Conservation (phyloP, 345 rosid species). For the Trapa bicornis region DNA sequence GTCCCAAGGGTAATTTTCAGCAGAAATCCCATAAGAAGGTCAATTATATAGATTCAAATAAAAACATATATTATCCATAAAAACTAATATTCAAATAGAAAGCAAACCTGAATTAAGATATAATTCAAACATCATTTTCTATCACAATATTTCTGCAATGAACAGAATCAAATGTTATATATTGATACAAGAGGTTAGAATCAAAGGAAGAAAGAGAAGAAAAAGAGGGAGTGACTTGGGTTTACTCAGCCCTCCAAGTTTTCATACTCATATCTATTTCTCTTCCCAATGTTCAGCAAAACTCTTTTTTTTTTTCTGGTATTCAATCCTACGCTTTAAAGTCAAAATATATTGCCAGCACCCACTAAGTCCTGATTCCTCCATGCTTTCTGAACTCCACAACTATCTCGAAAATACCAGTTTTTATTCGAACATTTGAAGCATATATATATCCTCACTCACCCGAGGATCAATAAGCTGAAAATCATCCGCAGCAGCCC, state of each 20-base stretch:
- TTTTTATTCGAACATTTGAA: not conserved
- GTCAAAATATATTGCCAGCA: too few species aligned
- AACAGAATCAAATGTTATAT: not conserved
- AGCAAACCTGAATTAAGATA: not conserved
- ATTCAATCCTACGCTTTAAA: too few species aligned
- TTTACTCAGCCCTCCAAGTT: too few species aligned
- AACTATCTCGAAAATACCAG: too few species aligned
- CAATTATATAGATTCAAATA: not conserved
- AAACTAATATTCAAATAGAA: not conserved
- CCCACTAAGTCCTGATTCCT: too few species aligned
- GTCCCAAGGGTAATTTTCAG: not conserved
- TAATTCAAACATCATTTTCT: not conserved
- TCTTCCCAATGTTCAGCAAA: not conserved
- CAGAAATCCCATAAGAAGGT: not conserved
- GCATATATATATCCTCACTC: conserved; percentile 17
- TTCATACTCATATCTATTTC: not conserved
- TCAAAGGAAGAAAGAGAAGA: not conserved
- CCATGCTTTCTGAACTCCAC: too few species aligned
- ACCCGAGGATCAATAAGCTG: conserved; percentile 36
- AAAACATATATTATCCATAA: not conserved
- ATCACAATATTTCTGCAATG: not conserved
- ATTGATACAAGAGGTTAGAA: not conserved
- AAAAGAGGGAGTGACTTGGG: not conserved
- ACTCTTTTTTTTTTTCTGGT: not conserved
- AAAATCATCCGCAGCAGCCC: conserved; percentile 60